Percentiles rank a stretch among this genome's conserved stretches.
phyloP scores from a whole-genome alignment of 352 stramenopile species.

The Phytopythium vexans region DNA sequence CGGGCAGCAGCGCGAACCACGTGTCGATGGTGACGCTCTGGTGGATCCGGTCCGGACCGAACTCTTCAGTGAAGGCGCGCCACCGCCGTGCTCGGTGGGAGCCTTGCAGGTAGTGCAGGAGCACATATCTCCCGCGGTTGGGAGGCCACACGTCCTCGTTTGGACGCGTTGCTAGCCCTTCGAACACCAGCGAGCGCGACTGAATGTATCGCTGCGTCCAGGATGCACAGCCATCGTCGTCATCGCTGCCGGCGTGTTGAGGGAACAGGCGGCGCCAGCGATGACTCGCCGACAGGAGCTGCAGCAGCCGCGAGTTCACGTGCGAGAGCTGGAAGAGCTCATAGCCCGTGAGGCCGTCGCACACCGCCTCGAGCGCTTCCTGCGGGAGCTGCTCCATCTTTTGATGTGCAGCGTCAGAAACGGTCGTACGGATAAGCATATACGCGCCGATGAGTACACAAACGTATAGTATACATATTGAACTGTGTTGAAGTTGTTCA shows the following conservation, averaged over 20 bases:
- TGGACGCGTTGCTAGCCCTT: not conserved
- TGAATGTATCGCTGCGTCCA: conserved; percentile 7
- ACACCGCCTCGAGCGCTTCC: conserved; percentile 7
- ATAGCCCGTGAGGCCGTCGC: conserved; percentile 6
- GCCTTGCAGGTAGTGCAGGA: too few relatives aligned
- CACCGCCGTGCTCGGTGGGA: too few relatives aligned
- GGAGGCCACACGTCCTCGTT: too few relatives aligned
- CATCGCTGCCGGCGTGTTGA: conserved; percentile 1
- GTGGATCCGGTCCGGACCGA: too few relatives aligned
- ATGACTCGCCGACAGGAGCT: not conserved
- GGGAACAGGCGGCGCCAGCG: conserved; percentile 4
- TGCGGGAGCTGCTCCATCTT: conserved; percentile 7
- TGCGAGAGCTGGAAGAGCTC: conserved; percentile 15
- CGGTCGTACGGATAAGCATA: too few relatives aligned
- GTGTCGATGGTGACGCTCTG: conserved; percentile 14
- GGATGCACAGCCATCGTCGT: conserved; percentile 7
- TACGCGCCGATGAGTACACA: too few relatives aligned
- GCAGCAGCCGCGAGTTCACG: conserved; percentile 9
- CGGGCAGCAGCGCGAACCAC: conserved; percentile 26
- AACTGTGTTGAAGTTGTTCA: too few relatives aligned
- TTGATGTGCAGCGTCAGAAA: too few relatives aligned
- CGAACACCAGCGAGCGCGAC: conserved; percentile 6
- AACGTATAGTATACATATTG: too few relatives aligned
- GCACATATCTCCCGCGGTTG: too few relatives aligned
- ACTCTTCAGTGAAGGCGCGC: too few relatives aligned